Evolutionary conservation across 257 asterid species (phyloP).

Genomic region (Forsythia suspensa): DNA sequence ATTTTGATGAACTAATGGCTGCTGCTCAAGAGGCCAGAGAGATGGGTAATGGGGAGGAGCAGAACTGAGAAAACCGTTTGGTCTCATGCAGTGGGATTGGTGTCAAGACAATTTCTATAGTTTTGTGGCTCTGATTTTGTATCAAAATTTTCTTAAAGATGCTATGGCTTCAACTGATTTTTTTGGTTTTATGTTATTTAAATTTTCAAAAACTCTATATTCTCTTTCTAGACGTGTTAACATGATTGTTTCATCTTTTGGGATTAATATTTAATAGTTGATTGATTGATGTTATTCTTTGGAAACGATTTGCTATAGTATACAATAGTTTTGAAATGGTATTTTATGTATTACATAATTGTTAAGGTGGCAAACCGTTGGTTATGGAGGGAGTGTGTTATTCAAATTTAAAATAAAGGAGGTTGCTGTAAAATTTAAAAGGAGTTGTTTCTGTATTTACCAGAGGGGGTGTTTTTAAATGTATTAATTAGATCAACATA

Average conservation of each 20-base stretch:
- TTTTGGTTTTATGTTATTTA: conserved; percentile 9
- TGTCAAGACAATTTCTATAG: conserved; percentile 5
- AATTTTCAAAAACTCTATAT: conserved; percentile 17
- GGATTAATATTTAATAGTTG: background rate
- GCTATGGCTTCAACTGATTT: background rate
- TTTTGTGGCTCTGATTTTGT: conserved; percentile 12
- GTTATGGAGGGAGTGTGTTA: too few species aligned
- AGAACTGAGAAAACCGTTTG: conserved; percentile 17
- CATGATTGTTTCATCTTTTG: background rate
- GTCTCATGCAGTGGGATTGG: conserved; percentile 2
- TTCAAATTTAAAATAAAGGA: too few species aligned
- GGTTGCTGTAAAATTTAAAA: too few species aligned
- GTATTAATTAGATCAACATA: too few species aligned
- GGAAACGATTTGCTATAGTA: background rate
- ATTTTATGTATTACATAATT: too few species aligned
- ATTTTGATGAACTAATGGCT: conserved; percentile 72
- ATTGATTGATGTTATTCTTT: background rate
- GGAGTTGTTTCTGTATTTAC: too few species aligned
- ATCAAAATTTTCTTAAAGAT: conserved; percentile 12
- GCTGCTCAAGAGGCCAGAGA: conserved; percentile 51
- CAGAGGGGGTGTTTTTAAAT: too few species aligned
- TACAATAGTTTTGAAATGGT: too few species aligned
- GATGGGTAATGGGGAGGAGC: conserved; percentile 40
- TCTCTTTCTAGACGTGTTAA: background rate
- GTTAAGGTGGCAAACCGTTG: too few species aligned